phyloP scores from a whole-genome alignment of 257 asterid genomes.

The Nicotiana benthamiana region DNA sequence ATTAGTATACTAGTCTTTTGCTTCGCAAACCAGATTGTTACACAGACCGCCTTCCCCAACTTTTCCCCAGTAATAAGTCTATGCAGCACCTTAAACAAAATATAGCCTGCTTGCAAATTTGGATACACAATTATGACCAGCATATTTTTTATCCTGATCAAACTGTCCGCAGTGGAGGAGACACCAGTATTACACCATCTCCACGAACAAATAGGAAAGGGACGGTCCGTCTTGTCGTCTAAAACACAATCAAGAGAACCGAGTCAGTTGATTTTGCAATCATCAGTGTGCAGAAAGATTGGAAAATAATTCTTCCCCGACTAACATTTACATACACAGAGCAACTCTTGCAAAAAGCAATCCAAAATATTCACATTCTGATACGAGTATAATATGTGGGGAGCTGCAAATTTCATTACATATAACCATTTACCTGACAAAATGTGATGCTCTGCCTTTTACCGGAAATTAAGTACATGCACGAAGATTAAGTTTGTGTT shows the following conservation, averaged over 20 bases:
- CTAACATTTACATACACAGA: background rate
- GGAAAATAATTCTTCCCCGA: background rate
- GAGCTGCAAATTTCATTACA: background rate
- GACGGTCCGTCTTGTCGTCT: conserved; percentile 75
- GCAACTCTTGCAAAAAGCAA: background rate
- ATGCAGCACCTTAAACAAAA: conserved; percentile 1
- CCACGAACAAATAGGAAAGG: conserved; percentile 92
- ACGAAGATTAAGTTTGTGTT: background rate
- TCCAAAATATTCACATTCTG: background rate
- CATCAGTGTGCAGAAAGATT: background rate
- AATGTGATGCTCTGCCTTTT: background rate
- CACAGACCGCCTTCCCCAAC: background rate
- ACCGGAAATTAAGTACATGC: background rate
- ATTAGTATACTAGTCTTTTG: background rate
- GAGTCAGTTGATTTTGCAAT: background rate
- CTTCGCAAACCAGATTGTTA: background rate
- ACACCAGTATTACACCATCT: conserved; percentile 91
- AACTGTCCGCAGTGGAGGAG: conserved; percentile 89
- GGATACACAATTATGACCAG: background rate
- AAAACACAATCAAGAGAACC: conserved; percentile 3
- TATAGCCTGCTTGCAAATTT: background rate
- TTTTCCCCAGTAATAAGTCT: background rate
- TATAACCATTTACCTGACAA: background rate
- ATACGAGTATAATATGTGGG: too few relatives aligned
- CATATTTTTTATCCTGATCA: conserved; percentile 20